Conservation (phyloP, 208 protist genomes). For the Leishmania martiniquensis region DNA sequence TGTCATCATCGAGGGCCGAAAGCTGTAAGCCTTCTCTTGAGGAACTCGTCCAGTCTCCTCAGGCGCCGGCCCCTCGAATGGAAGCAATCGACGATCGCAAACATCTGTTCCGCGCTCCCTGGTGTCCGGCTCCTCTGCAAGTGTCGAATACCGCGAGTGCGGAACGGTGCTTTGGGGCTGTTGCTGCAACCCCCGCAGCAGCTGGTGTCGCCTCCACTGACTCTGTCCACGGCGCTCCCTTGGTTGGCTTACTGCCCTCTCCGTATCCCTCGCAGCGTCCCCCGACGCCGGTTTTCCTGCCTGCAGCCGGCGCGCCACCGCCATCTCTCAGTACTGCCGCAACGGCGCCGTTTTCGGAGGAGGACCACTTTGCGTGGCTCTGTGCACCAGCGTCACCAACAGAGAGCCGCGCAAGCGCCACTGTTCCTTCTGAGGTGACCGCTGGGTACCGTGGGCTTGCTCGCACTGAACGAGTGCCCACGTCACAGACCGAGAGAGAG, state of each 20-base stretch:
- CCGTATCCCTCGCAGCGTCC: not conserved
- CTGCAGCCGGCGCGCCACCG: not conserved
- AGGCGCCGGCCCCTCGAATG: not conserved
- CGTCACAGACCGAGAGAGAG: not conserved
- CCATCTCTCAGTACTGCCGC: not conserved
- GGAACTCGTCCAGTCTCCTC: not conserved
- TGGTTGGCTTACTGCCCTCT: not conserved
- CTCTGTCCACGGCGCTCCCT: not conserved
- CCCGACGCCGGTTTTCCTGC: slow-evolving; percentile 5
- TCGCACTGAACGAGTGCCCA: not conserved
- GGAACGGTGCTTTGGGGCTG: not conserved
- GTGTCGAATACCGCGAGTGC: not conserved
- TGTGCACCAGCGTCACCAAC: not conserved
- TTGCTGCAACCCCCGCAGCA: not conserved
- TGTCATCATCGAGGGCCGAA: not conserved
- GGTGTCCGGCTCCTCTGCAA: not conserved
- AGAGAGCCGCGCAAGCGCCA: not conserved
- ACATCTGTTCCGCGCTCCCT: not conserved
- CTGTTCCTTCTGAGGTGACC: not conserved
- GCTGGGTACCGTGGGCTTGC: not conserved
- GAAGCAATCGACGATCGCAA: slow-evolving; percentile 15
- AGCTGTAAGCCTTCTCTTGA: not conserved
- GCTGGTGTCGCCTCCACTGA: not conserved
- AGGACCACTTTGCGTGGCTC: slow-evolving; percentile 22
- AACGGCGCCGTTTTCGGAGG: slow-evolving; percentile 9